These are phyloP conservation scores for Vitis hybrid DNA, from an alignment of 177 flowering plant genomes.

Conservation along the genomic window DNA sequence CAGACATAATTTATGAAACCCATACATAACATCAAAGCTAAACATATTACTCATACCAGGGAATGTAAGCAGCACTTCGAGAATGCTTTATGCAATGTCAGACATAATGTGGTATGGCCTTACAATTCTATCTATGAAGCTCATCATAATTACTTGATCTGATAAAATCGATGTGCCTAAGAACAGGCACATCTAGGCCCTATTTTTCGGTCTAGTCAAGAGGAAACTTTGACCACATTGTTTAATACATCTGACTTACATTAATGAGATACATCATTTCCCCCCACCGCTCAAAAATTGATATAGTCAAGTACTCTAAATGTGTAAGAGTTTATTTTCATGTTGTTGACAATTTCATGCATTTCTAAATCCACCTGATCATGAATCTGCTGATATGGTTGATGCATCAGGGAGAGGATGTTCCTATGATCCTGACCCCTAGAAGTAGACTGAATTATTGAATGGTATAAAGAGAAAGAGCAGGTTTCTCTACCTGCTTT, in stretches of 20 bases:
- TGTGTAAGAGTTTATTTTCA: too few relatives aligned
- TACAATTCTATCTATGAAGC: not conserved
- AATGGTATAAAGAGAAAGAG: not conserved
- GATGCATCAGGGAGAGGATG: conserved; percentile 1
- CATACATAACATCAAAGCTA: conserved; percentile 9
- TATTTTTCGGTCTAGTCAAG: too few relatives aligned
- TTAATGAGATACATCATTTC: too few relatives aligned
- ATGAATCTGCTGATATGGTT: not conserved
- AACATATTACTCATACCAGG: not conserved
- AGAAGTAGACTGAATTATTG: not conserved
- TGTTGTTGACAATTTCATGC: not conserved
- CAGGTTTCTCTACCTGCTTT: conserved; percentile 67
- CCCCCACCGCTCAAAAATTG: too few relatives aligned
- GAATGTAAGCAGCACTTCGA: conserved; percentile 44
- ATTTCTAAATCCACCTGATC: not conserved
- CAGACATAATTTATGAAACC: not conserved
- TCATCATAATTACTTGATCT: too few relatives aligned
- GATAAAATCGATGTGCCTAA: too few relatives aligned
- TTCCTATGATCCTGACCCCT: not conserved
- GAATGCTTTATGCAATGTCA: conserved; percentile 77
- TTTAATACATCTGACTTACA: too few relatives aligned
- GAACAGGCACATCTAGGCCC: too few relatives aligned
- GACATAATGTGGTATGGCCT: not conserved
- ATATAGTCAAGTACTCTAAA: too few relatives aligned
- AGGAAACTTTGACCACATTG: too few relatives aligned